phyloP scores from a whole-genome alignment of 257 asterid genomes.

The Handroanthus guayacan region DNA sequence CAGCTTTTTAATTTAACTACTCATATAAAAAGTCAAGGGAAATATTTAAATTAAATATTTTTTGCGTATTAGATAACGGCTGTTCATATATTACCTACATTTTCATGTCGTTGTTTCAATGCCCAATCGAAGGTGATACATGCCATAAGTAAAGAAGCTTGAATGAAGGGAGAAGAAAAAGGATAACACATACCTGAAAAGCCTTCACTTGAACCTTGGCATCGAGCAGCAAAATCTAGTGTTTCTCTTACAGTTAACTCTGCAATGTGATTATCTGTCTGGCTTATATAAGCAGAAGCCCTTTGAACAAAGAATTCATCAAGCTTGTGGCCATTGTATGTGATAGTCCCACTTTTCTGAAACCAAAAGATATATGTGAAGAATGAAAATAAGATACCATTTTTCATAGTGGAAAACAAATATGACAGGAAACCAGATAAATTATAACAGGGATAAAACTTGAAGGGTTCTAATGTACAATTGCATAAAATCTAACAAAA shows the following conservation, averaged over 20 bases:
- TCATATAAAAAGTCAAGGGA: neutral
- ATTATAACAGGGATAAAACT: neutral
- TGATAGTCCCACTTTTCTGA: constrained; percentile 72
- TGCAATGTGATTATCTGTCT: constrained; percentile 88
- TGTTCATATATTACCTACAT: too few relatives aligned
- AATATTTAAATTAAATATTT: too few relatives aligned
- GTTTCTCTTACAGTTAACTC: constrained; percentile 95
- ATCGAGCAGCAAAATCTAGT: constrained; percentile 88
- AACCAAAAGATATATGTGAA: constrained; percentile 34
- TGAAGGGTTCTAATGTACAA: constrained; percentile 9
- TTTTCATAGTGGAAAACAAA: neutral
- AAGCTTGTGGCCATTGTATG: constrained; percentile 76
- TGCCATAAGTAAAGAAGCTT: constrained; percentile 1
- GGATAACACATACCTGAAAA: constrained; percentile 56
- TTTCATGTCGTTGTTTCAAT: neutral
- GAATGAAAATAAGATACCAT: neutral
- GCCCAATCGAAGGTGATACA: neutral
- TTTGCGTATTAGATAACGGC: too few relatives aligned
- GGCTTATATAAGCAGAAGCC: constrained; percentile 84
- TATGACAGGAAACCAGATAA: neutral
- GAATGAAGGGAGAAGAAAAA: neutral
- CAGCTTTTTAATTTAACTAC: neutral
- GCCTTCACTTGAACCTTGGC: constrained; percentile 85
- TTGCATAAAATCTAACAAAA: neutral
- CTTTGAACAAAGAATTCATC: constrained; percentile 76